A percentile compares a stretch with the other conserved stretches of the same genome.
These are phyloP conservation scores for Podospora comata DNA, from an alignment of 495 filamentous ascomycete genomes.

Conservation along the genomic window DNA sequence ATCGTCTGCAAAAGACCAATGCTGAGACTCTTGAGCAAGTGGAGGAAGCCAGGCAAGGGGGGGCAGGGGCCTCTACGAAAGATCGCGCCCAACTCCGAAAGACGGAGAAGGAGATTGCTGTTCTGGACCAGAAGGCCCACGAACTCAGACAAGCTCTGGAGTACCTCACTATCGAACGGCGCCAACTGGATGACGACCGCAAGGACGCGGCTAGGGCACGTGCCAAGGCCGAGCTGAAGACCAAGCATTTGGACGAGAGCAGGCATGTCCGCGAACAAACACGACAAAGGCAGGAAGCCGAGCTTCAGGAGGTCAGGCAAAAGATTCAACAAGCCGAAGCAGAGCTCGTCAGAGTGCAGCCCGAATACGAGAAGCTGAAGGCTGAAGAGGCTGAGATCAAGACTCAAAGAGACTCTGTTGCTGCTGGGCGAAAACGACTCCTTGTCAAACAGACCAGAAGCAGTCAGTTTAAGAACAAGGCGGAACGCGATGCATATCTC, in stretches of 20 bases:
- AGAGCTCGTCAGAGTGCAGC: conserved; percentile 68
- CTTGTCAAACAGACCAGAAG: conserved; percentile 95
- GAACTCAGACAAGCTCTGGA: conserved; percentile 78
- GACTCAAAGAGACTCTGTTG: conserved; percentile 68
- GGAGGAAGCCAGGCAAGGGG: conserved; percentile 74
- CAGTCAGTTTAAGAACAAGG: conserved; percentile 80
- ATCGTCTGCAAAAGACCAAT: conserved; percentile 79
- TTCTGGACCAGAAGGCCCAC: conserved; percentile 72
- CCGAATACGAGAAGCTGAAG: conserved; percentile 70
- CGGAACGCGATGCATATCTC: conserved; percentile 81
- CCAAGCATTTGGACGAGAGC: conserved; percentile 75
- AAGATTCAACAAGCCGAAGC: conserved; percentile 73
- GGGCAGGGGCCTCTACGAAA: conserved; percentile 77
- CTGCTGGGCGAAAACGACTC: conserved; percentile 71
- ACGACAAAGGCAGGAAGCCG: conserved; percentile 63
- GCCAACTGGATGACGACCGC: conserved; percentile 84
- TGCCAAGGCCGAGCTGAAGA: conserved; percentile 80
- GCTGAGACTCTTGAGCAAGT: conserved; percentile 73
- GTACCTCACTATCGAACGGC: conserved; percentile 81
- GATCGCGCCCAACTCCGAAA: conserved; percentile 72
- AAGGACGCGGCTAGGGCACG: conserved; percentile 69
- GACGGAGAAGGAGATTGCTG: conserved; percentile 75
- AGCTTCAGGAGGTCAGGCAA: conserved; percentile 66
- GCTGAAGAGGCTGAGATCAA: conserved; percentile 67
- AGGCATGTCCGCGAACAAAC: conserved; percentile 74